Evolutionary conservation across 1,284 basidiomycete species (phyloP).

Genomic region (Ceratobasidium sp.): DNA sequence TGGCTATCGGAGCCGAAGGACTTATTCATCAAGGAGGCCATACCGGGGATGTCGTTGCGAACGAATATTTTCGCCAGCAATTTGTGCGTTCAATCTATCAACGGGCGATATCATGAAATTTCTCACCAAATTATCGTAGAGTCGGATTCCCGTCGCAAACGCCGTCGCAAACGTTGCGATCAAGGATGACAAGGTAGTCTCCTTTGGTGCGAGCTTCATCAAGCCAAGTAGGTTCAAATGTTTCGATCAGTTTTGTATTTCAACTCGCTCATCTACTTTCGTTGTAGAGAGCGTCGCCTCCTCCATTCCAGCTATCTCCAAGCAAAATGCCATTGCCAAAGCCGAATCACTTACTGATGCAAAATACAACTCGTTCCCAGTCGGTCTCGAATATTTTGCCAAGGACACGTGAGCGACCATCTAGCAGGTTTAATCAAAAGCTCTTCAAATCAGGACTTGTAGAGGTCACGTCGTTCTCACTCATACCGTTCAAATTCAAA

Average conservation of each 20-base stretch:
- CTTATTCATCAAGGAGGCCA: slow-evolving; percentile 51
- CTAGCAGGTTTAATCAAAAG: too few species aligned
- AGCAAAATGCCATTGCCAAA: slow-evolving; percentile 26
- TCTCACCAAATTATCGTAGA: slow-evolving; percentile 45
- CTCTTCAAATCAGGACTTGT: too few species aligned
- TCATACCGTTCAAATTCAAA: slow-evolving; percentile 64
- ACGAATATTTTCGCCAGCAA: slow-evolving; percentile 54
- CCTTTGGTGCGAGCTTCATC: slow-evolving; percentile 61
- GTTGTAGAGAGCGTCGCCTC: slow-evolving; percentile 31
- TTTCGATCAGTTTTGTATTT: background rate
- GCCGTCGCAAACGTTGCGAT: slow-evolving; percentile 59
- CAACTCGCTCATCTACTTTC: background rate
- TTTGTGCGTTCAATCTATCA: slow-evolving; percentile 48
- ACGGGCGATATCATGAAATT: background rate
- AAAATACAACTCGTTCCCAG: slow-evolving; percentile 26
- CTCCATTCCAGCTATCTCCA: slow-evolving; percentile 33
- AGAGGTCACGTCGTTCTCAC: slow-evolving; percentile 60
- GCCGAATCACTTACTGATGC: slow-evolving; percentile 24
- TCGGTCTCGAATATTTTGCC: slow-evolving; percentile 45
- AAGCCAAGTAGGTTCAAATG: slow-evolving; percentile 52
- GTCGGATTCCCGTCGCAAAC: slow-evolving; percentile 56
- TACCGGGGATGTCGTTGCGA: slow-evolving; percentile 46
- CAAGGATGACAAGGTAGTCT: slow-evolving; percentile 52
- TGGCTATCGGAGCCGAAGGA: slow-evolving; percentile 46
- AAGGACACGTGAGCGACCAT: too few species aligned